Percentiles rank a stretch among this genome's conserved stretches.
These are phyloP conservation scores for Xerocomus potaroensis DNA, from an alignment of 768 basidiomycete species.

Conservation along the genomic window DNA sequence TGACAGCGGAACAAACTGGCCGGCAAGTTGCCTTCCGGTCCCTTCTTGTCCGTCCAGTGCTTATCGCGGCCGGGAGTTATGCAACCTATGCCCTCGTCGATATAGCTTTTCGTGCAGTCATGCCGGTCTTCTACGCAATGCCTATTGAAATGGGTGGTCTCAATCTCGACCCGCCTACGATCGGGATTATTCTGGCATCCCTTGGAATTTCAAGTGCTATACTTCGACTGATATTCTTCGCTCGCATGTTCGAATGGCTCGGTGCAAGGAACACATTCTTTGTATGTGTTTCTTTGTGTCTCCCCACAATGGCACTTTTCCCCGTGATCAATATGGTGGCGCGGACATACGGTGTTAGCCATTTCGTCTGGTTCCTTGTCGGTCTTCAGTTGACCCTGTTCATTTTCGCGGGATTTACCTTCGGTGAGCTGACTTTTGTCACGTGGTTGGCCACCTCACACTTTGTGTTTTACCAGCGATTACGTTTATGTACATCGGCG, in stretches of 20 bases:
- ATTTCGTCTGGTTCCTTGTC: constrained; percentile 47
- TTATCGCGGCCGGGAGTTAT: constrained; percentile 59
- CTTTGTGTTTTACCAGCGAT: constrained; percentile 40
- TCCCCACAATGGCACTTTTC: constrained; percentile 44
- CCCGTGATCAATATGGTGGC: constrained; percentile 41
- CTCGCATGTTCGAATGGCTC: constrained; percentile 46
- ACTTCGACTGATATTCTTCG: constrained; percentile 61
- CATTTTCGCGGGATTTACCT: constrained; percentile 46
- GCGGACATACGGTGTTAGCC: constrained; percentile 35
- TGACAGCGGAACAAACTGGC: not conserved
- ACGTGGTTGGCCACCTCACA: not conserved
- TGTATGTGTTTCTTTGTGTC: constrained; percentile 40
- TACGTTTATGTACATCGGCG: constrained; percentile 65
- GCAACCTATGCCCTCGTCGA: constrained; percentile 57
- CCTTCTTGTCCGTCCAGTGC: constrained; percentile 48
- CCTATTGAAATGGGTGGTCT: constrained; percentile 30
- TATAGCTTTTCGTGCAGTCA: constrained; percentile 51
- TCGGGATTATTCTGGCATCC: constrained; percentile 25
- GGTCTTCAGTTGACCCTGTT: constrained; percentile 45
- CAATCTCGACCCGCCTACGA: constrained; percentile 24
- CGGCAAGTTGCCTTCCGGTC: constrained; percentile 42
- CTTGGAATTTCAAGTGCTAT: constrained; percentile 33
- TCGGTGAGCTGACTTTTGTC: constrained; percentile 39
- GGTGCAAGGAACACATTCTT: constrained; percentile 60
- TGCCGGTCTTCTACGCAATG: constrained; percentile 31